Percentiles rank a stretch among this genome's conserved stretches.
Conservation (phyloP, 78 protist genomes). For the Neovahlkampfia damariscottae region DNA sequence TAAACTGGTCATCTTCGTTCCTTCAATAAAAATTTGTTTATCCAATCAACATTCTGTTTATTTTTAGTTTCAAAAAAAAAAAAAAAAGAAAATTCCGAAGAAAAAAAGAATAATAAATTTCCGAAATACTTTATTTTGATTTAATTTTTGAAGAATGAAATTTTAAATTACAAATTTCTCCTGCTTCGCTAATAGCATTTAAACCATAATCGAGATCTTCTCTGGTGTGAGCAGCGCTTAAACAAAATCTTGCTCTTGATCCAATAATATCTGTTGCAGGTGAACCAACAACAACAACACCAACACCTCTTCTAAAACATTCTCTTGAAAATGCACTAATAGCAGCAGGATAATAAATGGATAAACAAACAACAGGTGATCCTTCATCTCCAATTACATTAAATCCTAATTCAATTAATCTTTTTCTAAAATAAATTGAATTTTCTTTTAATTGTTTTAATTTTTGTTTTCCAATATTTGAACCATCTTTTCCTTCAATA, state of each 20-base stretch:
- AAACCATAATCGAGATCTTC: conserved; percentile 72
- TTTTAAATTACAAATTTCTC: conserved; percentile 13
- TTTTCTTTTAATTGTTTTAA: conserved; percentile 59
- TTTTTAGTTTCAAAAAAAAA: conserved; percentile 3
- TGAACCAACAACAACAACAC: conserved; percentile 96
- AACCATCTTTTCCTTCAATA: neutral
- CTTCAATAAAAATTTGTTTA: neutral
- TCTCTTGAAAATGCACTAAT: conserved; percentile 63
- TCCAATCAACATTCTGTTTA: neutral
- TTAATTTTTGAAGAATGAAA: neutral
- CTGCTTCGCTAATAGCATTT: conserved; percentile 33
- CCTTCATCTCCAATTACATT: conserved; percentile 34
- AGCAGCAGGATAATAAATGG: conserved; percentile 84
- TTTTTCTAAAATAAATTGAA: conserved; percentile 52
- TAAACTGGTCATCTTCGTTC: too few relatives aligned
- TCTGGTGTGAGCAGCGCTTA: conserved; percentile 80
- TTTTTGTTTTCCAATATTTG: conserved; percentile 20
- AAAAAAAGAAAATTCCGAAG: neutral
- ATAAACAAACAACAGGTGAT: conserved; percentile 90
- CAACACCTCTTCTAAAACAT: conserved; percentile 60
- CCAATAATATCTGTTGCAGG: conserved; percentile 92
- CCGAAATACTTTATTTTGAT: neutral
- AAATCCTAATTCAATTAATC: conserved; percentile 37
- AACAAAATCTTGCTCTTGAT: conserved; percentile 89
- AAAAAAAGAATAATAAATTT: neutral